These are phyloP conservation scores for Picea sitchensis DNA, from an alignment of 75 land plant genomes.

Conservation along the genomic window DNA sequence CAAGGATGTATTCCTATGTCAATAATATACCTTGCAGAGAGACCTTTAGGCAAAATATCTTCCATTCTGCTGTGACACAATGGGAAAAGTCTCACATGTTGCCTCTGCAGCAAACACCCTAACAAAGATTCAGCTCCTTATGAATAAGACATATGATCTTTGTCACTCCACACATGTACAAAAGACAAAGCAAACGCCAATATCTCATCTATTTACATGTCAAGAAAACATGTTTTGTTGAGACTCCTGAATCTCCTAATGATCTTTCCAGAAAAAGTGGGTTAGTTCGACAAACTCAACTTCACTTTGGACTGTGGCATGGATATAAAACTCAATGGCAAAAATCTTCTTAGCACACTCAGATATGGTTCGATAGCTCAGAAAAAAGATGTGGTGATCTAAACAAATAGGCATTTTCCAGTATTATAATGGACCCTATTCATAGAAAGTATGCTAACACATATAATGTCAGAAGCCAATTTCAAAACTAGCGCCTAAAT, in stretches of 20 bases:
- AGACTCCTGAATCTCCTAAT: background rate
- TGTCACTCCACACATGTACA: background rate
- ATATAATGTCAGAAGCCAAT: no score
- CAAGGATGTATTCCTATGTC: background rate
- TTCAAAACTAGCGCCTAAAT: no score
- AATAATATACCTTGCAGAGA: slow-evolving; percentile 50
- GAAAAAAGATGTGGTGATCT: no score
- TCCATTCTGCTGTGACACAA: slow-evolving; percentile 86
- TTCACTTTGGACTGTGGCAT: background rate
- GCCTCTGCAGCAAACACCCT: slow-evolving; percentile 47
- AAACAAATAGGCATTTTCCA: no score
- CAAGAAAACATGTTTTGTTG: background rate
- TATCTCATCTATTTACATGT: background rate
- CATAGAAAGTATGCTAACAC: no score
- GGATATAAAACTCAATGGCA: no score
- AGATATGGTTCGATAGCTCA: no score
- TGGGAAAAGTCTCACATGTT: slow-evolving; percentile 60
- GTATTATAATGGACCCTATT: no score
- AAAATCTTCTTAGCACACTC: no score
- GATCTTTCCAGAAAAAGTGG: background rate
- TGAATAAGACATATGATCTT: background rate
- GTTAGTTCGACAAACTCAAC: background rate
- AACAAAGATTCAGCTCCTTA: background rate
- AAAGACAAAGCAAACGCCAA: background rate
- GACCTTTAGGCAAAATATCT: slow-evolving; percentile 49